Conservation (phyloP, 805 yeast species). For the Clavispora phyllophila region DNA sequence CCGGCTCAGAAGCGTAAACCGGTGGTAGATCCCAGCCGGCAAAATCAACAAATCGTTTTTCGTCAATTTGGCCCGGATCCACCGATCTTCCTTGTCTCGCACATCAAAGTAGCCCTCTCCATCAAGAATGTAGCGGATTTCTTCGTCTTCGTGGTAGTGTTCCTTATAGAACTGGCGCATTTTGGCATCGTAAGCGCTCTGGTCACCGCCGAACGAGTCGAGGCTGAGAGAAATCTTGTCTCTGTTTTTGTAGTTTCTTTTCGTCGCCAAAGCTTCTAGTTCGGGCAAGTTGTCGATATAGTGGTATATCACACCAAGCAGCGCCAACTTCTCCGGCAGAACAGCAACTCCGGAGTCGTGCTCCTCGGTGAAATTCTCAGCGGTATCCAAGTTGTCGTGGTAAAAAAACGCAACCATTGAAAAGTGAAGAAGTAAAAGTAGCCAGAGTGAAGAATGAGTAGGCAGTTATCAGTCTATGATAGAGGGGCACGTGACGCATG, state of each 20-base stretch:
- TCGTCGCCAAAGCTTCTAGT: constrained; percentile 61
- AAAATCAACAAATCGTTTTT: constrained; percentile 65
- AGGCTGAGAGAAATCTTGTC: constrained; percentile 64
- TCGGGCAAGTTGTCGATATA: constrained; percentile 44
- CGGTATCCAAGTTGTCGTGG: constrained; percentile 56
- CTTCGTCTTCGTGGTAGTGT: constrained; percentile 96
- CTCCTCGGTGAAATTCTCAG: constrained; percentile 56
- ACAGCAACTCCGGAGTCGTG: constrained; percentile 70
- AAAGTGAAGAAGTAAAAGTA: too few relatives aligned
- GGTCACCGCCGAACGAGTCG: constrained; percentile 55
- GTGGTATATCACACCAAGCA: constrained; percentile 66
- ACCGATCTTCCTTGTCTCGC: constrained; percentile 52
- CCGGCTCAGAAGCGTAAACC: constrained; percentile 69
- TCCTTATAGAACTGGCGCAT: constrained; percentile 70
- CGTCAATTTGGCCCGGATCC: constrained; percentile 71
- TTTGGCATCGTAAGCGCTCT: constrained; percentile 53
- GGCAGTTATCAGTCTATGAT: too few relatives aligned
- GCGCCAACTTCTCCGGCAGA: constrained; percentile 41
- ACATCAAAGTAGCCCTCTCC: constrained; percentile 94
- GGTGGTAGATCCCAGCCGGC: constrained; percentile 93
- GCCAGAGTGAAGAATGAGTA: too few relatives aligned
- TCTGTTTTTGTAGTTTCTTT: constrained; percentile 74
- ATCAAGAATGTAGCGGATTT: constrained; percentile 81
- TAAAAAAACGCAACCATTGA: constrained; percentile 46
- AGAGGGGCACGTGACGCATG: neutral